Base-by-base conservation (phyloP, 768 basidiomycete genomes). In the Auricularia auricula-judae region DNA sequence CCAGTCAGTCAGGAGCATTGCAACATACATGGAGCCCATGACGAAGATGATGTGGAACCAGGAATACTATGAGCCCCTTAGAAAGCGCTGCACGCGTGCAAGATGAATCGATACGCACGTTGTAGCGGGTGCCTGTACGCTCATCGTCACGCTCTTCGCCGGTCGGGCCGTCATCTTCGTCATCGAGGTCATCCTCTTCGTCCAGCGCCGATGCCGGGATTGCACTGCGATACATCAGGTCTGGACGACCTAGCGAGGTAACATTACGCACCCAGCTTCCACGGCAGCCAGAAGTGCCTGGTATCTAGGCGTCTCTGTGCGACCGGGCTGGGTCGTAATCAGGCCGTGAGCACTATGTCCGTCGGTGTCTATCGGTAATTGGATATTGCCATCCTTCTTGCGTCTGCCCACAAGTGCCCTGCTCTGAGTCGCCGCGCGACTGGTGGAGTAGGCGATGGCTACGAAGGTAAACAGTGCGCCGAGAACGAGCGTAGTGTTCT, bases 31-130 rank as follows among this genome's bases (percentile, higher is more conserved):
- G 14, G 93, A 81, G 35, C 86, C 97, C 69, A 98, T 88, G 56
- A 89, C 86, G 72, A 98, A 99, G 71, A 99, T 98, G 74, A 98
- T 77, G 72, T 99, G 97, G 85, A 99, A 98, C 93, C 94, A 99
- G 1, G 93, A 85, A 73, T 99, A 99, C 94, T 97, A 29, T 29
- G 29, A 29, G 69, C 4, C 21, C 42, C 47, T 56, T 23, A 35
- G 11, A 10, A 39, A 33, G 34, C 65, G 47, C 43, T 39, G 4
- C 18, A 63, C 51, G 36, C 59, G 8, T 3, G 16, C 16, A 23
- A 64, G 58, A 60, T 12, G 61, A 8, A 58, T n/a, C 35, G 29
- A 23, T 63, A 72, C 86, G 67, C 74, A 94, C 94, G 67, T 97
- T 97, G 77, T 98, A 99, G 66, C 93, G 88, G 8, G 93, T 96